Evolutionary conservation across 331 rosid genomes (phyloP).

Genomic region (Dryas integrifolia): DNA sequence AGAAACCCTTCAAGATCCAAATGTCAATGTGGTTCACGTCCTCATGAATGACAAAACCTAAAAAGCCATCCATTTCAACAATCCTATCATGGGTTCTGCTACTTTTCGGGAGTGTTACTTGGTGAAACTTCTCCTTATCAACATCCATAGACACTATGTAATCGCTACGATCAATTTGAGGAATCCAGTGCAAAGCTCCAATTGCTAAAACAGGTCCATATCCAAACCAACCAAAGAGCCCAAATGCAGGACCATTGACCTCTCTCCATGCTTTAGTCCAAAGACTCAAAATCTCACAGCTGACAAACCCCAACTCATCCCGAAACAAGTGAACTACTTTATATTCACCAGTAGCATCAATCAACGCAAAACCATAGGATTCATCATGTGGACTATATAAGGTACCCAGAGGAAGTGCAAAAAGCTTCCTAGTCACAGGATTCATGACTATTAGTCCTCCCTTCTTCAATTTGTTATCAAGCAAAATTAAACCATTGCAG

Average conservation of each 20-base stretch:
- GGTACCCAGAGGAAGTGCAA: constrained; percentile 46
- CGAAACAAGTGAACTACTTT: constrained; percentile 49
- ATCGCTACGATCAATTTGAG: constrained; percentile 31
- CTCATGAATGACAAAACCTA: constrained; percentile 36
- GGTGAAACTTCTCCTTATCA: constrained; percentile 41
- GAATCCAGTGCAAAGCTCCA: constrained; percentile 59
- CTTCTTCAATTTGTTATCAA: constrained; percentile 40
- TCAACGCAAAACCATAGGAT: constrained; percentile 42
- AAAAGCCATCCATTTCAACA: constrained; percentile 36
- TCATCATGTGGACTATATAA: constrained; percentile 24
- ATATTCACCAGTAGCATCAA: constrained; percentile 29
- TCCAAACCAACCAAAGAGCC: constrained; percentile 40
- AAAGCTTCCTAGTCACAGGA: constrained; percentile 51
- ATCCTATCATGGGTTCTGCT: constrained; percentile 32
- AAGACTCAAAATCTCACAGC: constrained; percentile 43
- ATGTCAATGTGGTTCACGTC: constrained; percentile 34
- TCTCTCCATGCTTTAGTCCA: constrained; percentile 39
- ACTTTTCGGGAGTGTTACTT: constrained; percentile 34
- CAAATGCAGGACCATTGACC: constrained; percentile 44
- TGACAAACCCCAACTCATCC: constrained; percentile 29
- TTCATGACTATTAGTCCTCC: constrained; percentile 44
- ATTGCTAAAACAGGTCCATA: constrained; percentile 37
- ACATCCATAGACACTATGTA: constrained; percentile 40
- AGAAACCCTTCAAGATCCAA: constrained; percentile 43
- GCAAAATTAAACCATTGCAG: constrained; percentile 50